These are phyloP conservation scores for Pythium rhizo-oryzae DNA, from an alignment of 352 stramenopile species.

Conservation along the genomic window DNA sequence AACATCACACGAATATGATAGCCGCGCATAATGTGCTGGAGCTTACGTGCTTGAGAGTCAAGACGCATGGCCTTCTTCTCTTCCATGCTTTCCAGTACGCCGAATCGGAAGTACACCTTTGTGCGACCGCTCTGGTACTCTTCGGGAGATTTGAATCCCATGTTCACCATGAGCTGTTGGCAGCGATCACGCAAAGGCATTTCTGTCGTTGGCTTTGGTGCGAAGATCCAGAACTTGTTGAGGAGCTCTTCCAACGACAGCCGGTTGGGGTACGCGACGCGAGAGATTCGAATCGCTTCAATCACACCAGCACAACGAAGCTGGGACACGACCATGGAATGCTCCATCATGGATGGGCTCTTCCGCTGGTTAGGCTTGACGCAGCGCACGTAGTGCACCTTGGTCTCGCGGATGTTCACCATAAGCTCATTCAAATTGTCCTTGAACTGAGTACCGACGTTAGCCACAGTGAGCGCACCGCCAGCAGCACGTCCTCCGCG, in stretches of 20 bases:
- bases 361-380: slow-evolving; percentile 99
- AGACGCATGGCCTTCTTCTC: slow-evolving; percentile 58
- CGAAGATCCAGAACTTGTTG: slow-evolving; percentile 83
- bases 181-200: slow-evolving; percentile 50
- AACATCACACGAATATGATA: slow-evolving; percentile 65
- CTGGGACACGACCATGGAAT: slow-evolving; percentile 95
- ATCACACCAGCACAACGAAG: slow-evolving; percentile 98
- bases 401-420: slow-evolving; percentile 92
- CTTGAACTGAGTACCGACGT: slow-evolving; percentile 86
- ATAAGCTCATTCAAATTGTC: slow-evolving; percentile 94
- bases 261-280: slow-evolving; percentile 97
- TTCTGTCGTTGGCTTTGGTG: slow-evolving; percentile 34
- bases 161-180: slow-evolving; percentile 59
- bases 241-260: slow-evolving; percentile 86
- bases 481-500: slow-evolving; percentile 40
- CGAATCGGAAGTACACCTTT: slow-evolving; percentile 83
- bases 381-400: slow-evolving; percentile 99
- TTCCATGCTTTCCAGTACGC: slow-evolving; percentile 81
- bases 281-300: slow-evolving; percentile 97
- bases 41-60: slow-evolving; percentile 58
- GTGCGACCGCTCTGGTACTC: slow-evolving; percentile 80
- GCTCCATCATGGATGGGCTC: slow-evolving; percentile 84
- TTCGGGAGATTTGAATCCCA: slow-evolving; percentile 63
- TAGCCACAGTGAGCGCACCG: slow-evolving; percentile 58
- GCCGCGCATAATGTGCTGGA: slow-evolving; percentile 78